Base-by-base conservation (phyloP, 108 stramenopile species). In the Pseudonitzschia multistriata region DNA sequence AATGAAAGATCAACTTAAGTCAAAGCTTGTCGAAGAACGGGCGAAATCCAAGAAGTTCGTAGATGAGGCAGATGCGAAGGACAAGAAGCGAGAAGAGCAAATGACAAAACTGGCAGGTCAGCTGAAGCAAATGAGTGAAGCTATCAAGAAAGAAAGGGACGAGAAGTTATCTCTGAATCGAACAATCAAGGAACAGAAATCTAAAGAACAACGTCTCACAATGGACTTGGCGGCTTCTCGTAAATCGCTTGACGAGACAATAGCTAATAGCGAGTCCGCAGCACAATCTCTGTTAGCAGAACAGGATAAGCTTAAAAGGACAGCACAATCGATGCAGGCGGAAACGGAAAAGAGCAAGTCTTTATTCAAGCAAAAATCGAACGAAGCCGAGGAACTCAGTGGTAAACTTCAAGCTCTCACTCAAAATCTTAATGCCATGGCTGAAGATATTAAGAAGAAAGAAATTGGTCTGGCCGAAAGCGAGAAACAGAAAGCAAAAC, bases 361-460 rank as follows among this genome's bases (percentile, higher is more conserved):
- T n/a, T 79, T 86, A 33, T 66, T 70, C 4, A 64, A 78, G 25
- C 66, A 49, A 27, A 68, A 83, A 29, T 65, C 67, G 2, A 87
- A 88, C 40, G 74, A 85, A 57, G 83, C 83, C 13, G 89, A 95
- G 72, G 90, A 95, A 62, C 77, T 91, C 2, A 69, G 65, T 8
- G 89, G 83, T 17, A 95, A 94, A 64, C 67, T 91, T 10, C 49
- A 71, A 35, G 86, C 83, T 0, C 72, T 95, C 10, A 63, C 79
- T 13, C 66, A 50, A 49, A 91, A 88, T 68, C 77, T 91, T 35
- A 83, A 81, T 39, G 66, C 71, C 14, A 76, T 90, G 67, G 83
- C 77, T n/a, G 87, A 88, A 62, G 87, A 92, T 29, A 76, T 80
- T 45, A 92, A 88, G 37, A 75, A 80, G 39, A 61, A 81, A 57